Evolutionary conservation across 2,329 filamentous ascomycete genomes (phyloP).

Genomic region (Fusarium veterinarium): DNA sequence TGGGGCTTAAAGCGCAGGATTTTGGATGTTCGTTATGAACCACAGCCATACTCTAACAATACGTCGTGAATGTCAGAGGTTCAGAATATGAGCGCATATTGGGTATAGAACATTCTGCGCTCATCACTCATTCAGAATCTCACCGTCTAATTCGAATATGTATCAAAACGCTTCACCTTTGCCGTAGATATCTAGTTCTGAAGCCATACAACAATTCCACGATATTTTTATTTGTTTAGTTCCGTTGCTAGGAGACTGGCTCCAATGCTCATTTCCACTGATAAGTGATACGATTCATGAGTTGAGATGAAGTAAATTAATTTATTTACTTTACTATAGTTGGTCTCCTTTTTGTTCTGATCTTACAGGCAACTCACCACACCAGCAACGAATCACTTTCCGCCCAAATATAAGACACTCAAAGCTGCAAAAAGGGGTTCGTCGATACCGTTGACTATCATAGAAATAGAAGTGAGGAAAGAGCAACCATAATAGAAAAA

Average conservation of each 20-base stretch:
- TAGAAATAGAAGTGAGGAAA: slow-evolving; percentile 29
- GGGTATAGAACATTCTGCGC: not conserved
- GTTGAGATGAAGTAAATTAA: not conserved
- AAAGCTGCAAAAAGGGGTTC: slow-evolving; percentile 22
- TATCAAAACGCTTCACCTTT: not conserved
- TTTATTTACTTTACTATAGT: not conserved
- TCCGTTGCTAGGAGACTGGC: slow-evolving; percentile 22
- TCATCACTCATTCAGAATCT: not conserved
- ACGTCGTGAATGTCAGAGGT: not conserved
- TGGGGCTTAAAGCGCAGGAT: slow-evolving; percentile 12
- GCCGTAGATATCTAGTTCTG: not conserved
- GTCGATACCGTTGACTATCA: slow-evolving; percentile 37
- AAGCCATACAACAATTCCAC: not conserved
- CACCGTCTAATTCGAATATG: not conserved
- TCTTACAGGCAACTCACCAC: slow-evolving; percentile 3
- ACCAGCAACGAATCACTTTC: slow-evolving; percentile 1
- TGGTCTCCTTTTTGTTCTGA: slow-evolving; percentile 2
- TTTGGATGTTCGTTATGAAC: not conserved
- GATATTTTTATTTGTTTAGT: slow-evolving; percentile 1
- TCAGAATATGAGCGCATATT: not conserved
- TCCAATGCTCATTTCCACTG: slow-evolving; percentile 8
- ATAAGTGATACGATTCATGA: not conserved
- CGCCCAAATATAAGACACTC: slow-evolving; percentile 7
- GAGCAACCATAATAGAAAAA: slow-evolving; percentile 24
- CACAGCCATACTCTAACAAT: not conserved